Evolutionary conservation across 2,329 filamentous ascomycete genomes (phyloP).

Genomic region (Aspergillus caelatus): DNA sequence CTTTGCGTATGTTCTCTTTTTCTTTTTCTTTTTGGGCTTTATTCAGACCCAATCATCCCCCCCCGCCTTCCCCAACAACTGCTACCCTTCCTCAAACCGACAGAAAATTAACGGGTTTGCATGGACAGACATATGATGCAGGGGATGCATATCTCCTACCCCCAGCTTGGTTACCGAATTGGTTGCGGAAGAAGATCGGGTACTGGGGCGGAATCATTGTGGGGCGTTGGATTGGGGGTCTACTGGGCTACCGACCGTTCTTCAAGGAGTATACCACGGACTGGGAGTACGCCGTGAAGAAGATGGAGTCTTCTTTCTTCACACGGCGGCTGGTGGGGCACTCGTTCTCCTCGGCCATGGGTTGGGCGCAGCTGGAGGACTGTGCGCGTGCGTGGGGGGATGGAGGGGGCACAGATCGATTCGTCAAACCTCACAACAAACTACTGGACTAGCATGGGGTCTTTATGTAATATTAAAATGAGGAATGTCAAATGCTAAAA

Average conservation of each 20-base stretch:
- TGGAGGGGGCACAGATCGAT: not conserved
- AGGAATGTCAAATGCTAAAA: not conserved
- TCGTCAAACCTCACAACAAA: not conserved
- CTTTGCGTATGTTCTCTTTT: not conserved
- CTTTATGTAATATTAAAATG: too few relatives aligned
- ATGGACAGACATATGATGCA: not conserved
- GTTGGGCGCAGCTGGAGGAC: not conserved
- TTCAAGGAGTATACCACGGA: constrained; percentile 17
- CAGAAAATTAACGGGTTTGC: not conserved
- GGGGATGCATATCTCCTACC: not conserved
- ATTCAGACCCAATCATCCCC: too few relatives aligned
- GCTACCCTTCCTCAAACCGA: not conserved
- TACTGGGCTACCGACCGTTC: constrained; percentile 16
- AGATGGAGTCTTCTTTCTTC: constrained; percentile 15
- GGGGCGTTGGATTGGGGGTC: constrained; percentile 3
- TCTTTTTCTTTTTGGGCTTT: not conserved
- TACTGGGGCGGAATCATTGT: not conserved
- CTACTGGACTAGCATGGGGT: not conserved
- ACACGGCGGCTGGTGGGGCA: not conserved
- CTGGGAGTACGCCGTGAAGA: constrained; percentile 15
- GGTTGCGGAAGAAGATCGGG: not conserved
- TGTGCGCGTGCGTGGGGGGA: not conserved
- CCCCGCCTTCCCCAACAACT: not conserved
- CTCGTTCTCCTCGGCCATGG: not conserved
- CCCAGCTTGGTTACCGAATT: not conserved